These are phyloP conservation scores for Mortierella sp. DNA, from an alignment of 371 early-diverging fungal genomes.

Conservation along the genomic window DNA sequence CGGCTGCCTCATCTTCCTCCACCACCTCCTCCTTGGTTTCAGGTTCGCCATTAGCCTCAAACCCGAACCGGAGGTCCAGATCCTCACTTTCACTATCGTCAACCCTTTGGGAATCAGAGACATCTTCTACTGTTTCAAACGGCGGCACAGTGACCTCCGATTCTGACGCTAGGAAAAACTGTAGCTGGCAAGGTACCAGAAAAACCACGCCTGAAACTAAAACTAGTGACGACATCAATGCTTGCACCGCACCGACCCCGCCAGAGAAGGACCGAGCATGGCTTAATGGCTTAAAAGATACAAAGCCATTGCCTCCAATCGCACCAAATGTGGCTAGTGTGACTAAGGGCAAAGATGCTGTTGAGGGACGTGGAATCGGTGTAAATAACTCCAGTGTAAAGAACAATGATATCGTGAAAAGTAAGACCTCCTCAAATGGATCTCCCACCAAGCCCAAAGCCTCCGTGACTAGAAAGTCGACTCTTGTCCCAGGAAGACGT, in stretches of 20 bases:
- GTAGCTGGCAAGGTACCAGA: background rate
- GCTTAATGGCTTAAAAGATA: background rate
- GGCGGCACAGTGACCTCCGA: background rate
- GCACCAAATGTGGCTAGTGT: background rate
- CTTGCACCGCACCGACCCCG: background rate
- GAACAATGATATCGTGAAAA: background rate
- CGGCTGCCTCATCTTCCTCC: background rate
- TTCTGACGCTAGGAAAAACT: background rate
- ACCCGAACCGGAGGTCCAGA: slow-evolving; percentile 5
- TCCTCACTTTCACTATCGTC: slow-evolving; percentile 5
- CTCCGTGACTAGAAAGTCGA: slow-evolving; percentile 19
- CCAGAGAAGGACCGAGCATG: background rate
- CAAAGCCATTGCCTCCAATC: too few species aligned
- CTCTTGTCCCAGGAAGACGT: slow-evolving; percentile 37
- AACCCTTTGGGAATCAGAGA: slow-evolving; percentile 1
- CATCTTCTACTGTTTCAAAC: background rate
- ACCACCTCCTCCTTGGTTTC: background rate
- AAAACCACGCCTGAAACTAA: background rate
- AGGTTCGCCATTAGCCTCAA: slow-evolving; percentile 9
- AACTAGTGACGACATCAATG: background rate
- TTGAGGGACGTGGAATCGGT: background rate
- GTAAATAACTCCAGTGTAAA: background rate
- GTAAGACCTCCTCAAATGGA: background rate
- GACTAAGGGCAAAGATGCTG: background rate
- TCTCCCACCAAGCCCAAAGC: background rate